These are phyloP conservation scores for Claviceps quebecensis DNA, from an alignment of 2,329 filamentous ascomycete species.

Conservation along the genomic window DNA sequence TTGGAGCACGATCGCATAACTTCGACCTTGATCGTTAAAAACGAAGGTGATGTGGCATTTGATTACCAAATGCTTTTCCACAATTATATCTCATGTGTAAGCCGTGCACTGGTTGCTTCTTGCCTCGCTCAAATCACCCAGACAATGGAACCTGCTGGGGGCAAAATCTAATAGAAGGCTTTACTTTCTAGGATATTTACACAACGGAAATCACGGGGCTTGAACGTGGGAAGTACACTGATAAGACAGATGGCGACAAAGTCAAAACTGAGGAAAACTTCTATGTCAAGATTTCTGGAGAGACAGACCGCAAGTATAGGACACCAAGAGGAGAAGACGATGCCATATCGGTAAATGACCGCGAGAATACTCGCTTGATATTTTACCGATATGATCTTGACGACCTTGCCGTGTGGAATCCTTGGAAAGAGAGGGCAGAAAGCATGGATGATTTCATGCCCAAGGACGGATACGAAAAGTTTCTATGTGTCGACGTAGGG, in stretches of 20 bases:
- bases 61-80: conserved; percentile 89
- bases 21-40: conserved; percentile 76
- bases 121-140: neutral
- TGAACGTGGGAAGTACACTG: conserved; percentile 59
- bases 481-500: conserved; percentile 90
- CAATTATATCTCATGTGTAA: conserved; percentile 67
- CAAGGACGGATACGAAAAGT: conserved; percentile 79
- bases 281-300: conserved; percentile 54
- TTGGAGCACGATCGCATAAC: conserved; percentile 60
- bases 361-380: conserved; percentile 44
- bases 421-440: conserved; percentile 74
- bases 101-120: conserved; percentile 36
- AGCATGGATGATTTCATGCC: conserved; percentile 78
- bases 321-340: too few species aligned
- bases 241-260: conserved; percentile 61
- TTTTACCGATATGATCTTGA: conserved; percentile 66
- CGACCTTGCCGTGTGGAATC: conserved; percentile 94
- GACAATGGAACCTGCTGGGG: neutral
- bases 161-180: neutral
- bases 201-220: conserved; percentile 62
- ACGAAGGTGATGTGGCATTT: conserved; percentile 69
- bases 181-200: conserved; percentile 55
- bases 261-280: conserved; percentile 51
- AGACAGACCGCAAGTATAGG: conserved; percentile 74
- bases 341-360: conserved; percentile 46